Evolutionary conservation across 352 stramenopile species (phyloP).

Genomic region (Phytophthora capsici): DNA sequence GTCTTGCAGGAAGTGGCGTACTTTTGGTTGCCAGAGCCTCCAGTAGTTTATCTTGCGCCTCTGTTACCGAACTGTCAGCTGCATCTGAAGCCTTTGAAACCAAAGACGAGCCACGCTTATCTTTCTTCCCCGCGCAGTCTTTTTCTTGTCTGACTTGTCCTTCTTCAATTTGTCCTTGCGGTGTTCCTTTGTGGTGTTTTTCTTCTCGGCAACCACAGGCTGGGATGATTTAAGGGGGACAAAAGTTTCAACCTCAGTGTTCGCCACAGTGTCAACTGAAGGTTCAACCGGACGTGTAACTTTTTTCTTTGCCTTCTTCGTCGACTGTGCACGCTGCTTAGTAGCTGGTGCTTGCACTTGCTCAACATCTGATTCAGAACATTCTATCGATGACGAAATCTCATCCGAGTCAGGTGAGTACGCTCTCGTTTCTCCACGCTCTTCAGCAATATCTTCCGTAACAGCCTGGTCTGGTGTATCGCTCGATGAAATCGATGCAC

Average conservation of each 20-base stretch:
- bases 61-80: constrained; percentile 12
- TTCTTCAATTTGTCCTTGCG: constrained; percentile 72
- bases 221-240: neutral
- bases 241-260: neutral
- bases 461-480: constrained; percentile 7
- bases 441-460: constrained; percentile 1
- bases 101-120: constrained; percentile 44
- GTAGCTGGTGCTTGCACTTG: constrained; percentile 11
- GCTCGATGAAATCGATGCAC: constrained; percentile 22
- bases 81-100: constrained; percentile 22
- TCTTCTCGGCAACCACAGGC: constrained; percentile 32
- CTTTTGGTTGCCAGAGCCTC: constrained; percentile 19
- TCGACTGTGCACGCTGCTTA: constrained; percentile 5
- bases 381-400: constrained; percentile 19
- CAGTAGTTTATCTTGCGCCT: constrained; percentile 27
- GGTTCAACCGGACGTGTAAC: neutral
- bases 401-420: constrained; percentile 12
- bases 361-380: constrained; percentile 34
- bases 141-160: constrained; percentile 63
- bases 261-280: constrained; percentile 1
- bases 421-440: neutral
- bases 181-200: constrained; percentile 41
- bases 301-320: constrained; percentile 33
- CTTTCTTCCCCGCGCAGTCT: constrained; percentile 56
- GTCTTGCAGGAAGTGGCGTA: constrained; percentile 12